Percentiles rank a stretch among this genome's conserved stretches.
Conservation (phyloP, 1,284 basidiomycete species). For the Ceratorhiza oryzae-sativae region DNA sequence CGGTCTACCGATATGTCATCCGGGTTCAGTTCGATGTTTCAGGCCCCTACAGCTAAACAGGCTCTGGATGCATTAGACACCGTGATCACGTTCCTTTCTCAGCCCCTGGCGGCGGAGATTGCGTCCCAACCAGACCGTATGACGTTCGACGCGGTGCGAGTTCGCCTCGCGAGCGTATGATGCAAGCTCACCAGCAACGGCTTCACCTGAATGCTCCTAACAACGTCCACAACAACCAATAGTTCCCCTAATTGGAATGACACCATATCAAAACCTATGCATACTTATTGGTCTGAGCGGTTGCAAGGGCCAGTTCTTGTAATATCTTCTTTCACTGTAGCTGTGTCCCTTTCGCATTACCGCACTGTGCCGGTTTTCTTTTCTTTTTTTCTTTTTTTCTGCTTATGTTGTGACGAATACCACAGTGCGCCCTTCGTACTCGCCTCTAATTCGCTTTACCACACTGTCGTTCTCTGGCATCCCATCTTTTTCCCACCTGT, state of each 20-base stretch:
- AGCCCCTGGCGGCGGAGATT: constrained; percentile 6
- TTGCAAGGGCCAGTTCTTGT: constrained; percentile 17
- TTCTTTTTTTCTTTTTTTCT: constrained; percentile 15
- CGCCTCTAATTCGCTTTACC: not conserved
- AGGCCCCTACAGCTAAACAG: constrained; percentile 16
- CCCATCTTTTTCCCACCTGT: not conserved
- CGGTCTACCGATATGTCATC: constrained; percentile 1
- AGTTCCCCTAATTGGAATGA: not conserved
- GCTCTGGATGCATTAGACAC: constrained; percentile 25
- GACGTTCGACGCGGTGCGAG: constrained; percentile 15
- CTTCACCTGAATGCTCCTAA: not conserved
- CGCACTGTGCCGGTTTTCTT: not conserved
- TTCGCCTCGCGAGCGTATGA: constrained; percentile 12
- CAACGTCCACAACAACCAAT: not conserved
- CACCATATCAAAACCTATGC: constrained; percentile 12
- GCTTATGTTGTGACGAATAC: constrained; percentile 18
- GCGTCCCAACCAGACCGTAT: not conserved
- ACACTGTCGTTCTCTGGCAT: constrained; percentile 8
- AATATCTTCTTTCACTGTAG: constrained; percentile 15
- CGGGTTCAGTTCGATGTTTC: constrained; percentile 8
- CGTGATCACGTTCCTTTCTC: constrained; percentile 12
- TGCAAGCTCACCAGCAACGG: constrained; percentile 6
- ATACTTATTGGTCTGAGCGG: constrained; percentile 15
- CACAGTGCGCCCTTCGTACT: not conserved
- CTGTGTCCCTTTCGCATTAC: constrained; percentile 13